Percentiles rank a stretch among this genome's conserved stretches.
Conservation (phyloP, 495 filamentous ascomycete genomes). For the Lasiosphaeria hispida region DNA sequence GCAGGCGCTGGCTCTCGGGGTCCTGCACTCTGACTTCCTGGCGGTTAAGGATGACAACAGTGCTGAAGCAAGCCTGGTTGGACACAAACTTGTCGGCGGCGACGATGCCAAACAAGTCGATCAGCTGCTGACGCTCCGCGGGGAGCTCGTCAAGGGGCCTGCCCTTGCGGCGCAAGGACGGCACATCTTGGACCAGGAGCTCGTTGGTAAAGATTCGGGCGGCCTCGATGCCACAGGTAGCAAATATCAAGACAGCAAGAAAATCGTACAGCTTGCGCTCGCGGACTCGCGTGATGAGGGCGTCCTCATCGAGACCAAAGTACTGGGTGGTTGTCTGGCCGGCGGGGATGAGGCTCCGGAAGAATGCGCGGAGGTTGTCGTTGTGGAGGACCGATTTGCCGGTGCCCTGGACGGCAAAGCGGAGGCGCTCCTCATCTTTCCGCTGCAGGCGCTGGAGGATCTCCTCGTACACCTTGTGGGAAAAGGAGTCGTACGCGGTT, state of each 20-base stretch:
- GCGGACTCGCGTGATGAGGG: constrained; percentile 20
- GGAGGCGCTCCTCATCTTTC: constrained; percentile 18
- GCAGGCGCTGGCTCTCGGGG: constrained; percentile 29
- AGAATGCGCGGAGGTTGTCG: constrained; percentile 25
- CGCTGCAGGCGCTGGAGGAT: constrained; percentile 24
- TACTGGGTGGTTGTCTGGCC: background rate
- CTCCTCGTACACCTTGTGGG: constrained; percentile 13
- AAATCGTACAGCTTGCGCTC: constrained; percentile 29
- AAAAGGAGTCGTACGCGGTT: constrained; percentile 14
- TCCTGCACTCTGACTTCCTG: constrained; percentile 24
- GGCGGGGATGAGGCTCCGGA: constrained; percentile 21
- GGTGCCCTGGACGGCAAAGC: constrained; percentile 31
- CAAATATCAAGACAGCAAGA: constrained; percentile 33
- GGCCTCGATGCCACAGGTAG: constrained; percentile 28
- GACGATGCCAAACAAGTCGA: constrained; percentile 25
- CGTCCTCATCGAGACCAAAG: constrained; percentile 16
- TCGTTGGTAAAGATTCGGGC: constrained; percentile 28
- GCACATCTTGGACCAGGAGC: constrained; percentile 22
- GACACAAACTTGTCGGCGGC: constrained; percentile 27
- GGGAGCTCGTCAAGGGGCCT: constrained; percentile 12
- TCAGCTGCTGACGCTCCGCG: constrained; percentile 17
- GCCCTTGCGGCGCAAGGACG: constrained; percentile 11
- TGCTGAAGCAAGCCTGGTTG: constrained; percentile 35
- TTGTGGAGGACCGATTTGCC: constrained; percentile 24
- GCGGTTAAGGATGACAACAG: constrained; percentile 30